Evolutionary conservation across 345 rosid species (phyloP).

Genomic region (Dipteronia dyeriana): DNA sequence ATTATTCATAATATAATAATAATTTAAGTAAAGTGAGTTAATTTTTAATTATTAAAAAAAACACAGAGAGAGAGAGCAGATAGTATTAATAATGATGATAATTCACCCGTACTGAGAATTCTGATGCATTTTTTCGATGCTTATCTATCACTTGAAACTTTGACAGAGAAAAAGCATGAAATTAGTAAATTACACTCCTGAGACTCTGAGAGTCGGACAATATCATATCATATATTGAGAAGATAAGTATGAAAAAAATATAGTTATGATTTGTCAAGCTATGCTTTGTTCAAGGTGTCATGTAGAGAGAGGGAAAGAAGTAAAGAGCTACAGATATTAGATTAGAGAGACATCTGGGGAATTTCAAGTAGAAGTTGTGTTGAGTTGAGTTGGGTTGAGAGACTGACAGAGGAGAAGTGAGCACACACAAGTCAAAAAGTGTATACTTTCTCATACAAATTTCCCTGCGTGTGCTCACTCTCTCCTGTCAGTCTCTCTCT

Average conservation of each 20-base stretch:
- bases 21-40: too few relatives aligned
- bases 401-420: constrained; percentile 61
- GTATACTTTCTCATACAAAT: constrained; percentile 44
- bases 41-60: too few relatives aligned
- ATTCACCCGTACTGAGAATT: too few relatives aligned
- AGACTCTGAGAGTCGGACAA: too few relatives aligned
- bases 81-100: too few relatives aligned
- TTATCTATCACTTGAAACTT: background rate
- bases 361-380: background rate
- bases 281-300: background rate
- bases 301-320: background rate
- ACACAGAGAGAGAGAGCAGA: too few relatives aligned
- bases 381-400: background rate
- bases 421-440: constrained; percentile 52
- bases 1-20: background rate
- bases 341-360: background rate
- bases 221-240: too few relatives aligned
- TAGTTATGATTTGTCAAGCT: background rate
- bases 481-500: constrained; percentile 61
- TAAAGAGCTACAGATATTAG: background rate
- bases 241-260: background rate
- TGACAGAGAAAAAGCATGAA: too few relatives aligned
- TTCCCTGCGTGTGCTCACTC: constrained; percentile 77
- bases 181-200: too few relatives aligned
- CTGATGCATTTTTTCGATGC: background rate